Percentiles rank a stretch among this genome's conserved stretches.
Conservation (phyloP, 441 rosid species). For the Arabidopsis lyrata region DNA sequence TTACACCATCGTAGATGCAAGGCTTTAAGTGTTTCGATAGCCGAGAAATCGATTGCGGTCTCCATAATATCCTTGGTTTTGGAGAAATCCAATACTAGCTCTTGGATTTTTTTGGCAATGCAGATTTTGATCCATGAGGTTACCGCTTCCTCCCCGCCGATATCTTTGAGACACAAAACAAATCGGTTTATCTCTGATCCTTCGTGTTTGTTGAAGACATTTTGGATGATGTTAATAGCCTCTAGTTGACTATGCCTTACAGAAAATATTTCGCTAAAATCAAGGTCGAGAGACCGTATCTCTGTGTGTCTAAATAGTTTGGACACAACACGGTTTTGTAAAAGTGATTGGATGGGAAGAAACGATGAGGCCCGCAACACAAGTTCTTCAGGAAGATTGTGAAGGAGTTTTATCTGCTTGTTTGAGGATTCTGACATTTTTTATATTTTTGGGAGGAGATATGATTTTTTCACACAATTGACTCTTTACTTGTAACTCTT, state of each 20-base stretch:
- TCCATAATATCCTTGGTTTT: neutral
- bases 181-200: neutral
- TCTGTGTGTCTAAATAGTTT: neutral
- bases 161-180: neutral
- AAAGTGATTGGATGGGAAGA: neutral
- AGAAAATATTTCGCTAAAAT: neutral
- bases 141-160: neutral
- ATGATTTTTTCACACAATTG: neutral
- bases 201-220: neutral
- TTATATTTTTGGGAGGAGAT: no score
- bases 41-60: neutral
- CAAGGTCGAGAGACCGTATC: neutral
- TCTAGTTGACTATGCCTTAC: neutral
- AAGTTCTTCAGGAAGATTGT: neutral
- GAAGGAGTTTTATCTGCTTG: neutral
- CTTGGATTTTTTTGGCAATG: neutral
- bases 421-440: neutral
- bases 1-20: neutral
- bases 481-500: neutral
- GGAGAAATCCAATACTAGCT: neutral
- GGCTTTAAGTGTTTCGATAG: neutral
- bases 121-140: neutral
- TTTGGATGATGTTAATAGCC: neutral
- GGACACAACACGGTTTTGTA: neutral
- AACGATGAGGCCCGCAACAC: neutral